These are phyloP conservation scores for Populus davidiana DNA, from an alignment of 345 rosid genomes.

Conservation along the genomic window DNA sequence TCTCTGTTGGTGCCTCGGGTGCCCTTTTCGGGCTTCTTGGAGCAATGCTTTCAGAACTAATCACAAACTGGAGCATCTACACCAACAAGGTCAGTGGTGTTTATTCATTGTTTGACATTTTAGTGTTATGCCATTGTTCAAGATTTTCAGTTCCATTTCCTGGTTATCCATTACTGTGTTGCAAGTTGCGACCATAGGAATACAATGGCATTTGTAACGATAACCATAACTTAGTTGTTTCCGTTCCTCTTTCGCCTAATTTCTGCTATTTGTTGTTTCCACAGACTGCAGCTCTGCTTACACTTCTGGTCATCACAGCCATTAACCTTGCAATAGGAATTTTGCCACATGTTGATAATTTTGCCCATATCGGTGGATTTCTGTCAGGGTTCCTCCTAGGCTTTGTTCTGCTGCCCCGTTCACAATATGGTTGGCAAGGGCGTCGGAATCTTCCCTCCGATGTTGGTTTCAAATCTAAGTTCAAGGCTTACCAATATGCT, in stretches of 20 bases:
- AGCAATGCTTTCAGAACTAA: slow-evolving; percentile 31
- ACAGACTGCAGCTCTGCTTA: slow-evolving; percentile 25
- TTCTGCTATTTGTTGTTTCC: neutral
- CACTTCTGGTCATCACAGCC: slow-evolving; percentile 23
- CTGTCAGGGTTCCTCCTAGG: slow-evolving; percentile 28
- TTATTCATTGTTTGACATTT: neutral
- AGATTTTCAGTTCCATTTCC: neutral
- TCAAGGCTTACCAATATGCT: slow-evolving; percentile 21
- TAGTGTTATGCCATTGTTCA: neutral
- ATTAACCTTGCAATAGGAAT: slow-evolving; percentile 33
- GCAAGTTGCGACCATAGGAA: neutral
- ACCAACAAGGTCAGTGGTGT: slow-evolving; percentile 19
- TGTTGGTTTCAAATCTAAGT: slow-evolving; percentile 17
- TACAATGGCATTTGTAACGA: neutral
- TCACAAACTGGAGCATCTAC: slow-evolving; percentile 30
- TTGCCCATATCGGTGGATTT: slow-evolving; percentile 29
- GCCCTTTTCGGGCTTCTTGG: slow-evolving; percentile 31
- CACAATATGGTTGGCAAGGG: slow-evolving; percentile 20
- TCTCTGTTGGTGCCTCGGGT: slow-evolving; percentile 32
- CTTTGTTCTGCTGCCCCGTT: slow-evolving; percentile 24
- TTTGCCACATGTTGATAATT: slow-evolving; percentile 32
- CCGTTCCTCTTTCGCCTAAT: neutral
- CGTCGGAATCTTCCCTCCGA: slow-evolving; percentile 8
- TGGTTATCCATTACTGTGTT: neutral
- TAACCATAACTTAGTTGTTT: no score